Evolutionary conservation across 495 filamentous ascomycete genomes (phyloP), one percentile per base, ranked within the genome.

Genomic region (Lasiosphaeria miniovina): DNA sequence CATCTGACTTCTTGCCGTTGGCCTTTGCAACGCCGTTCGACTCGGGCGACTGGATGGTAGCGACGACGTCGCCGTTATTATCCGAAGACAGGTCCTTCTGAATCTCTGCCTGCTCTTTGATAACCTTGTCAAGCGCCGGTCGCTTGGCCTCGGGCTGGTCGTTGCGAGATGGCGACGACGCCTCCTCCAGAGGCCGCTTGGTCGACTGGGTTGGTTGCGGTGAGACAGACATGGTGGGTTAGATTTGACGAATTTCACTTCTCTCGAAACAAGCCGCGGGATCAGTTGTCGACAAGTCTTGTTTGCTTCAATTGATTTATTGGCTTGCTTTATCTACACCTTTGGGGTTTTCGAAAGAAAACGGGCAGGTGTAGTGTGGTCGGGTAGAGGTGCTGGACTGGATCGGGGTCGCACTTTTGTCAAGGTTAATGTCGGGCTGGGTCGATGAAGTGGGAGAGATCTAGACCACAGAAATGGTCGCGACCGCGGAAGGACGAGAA

Each of bases 141-240:
- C 94, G 90, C 79, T 98, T 98, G 63, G 95, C 94, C 63, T 98
- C 94, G 35, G 92, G 92, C 74, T 96, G 95, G 66, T 96, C 94
- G 68, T 86, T 88, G 17, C 90, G 91, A 33, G 91, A 94, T 4
- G 94, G 92, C 4, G 94, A 98, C 46, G 94, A 98, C 36, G 92
- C 86, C 69, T 98, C 94, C 81, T 98, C 94, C 53, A 98, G 86
- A 61, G 94, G 94, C 62, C 94, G 92, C 82, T 98, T 98, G 68
- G 90, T 72, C 62, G 82, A 82, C 61, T 82, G 78, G 46, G 80
- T 80, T 8, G 78, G 75, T 51, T 81, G 77, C 45, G 81, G 80
- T 54, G 82, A 82, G 46, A 76, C 75, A 71, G 82, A 84, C 79
- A 84, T 84, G 48, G 73, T 78, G 69, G 54, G 63, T 65, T 73